Conservation (phyloP, 2,329 filamentous ascomycete species). For the Lachnellula occidentalis region DNA sequence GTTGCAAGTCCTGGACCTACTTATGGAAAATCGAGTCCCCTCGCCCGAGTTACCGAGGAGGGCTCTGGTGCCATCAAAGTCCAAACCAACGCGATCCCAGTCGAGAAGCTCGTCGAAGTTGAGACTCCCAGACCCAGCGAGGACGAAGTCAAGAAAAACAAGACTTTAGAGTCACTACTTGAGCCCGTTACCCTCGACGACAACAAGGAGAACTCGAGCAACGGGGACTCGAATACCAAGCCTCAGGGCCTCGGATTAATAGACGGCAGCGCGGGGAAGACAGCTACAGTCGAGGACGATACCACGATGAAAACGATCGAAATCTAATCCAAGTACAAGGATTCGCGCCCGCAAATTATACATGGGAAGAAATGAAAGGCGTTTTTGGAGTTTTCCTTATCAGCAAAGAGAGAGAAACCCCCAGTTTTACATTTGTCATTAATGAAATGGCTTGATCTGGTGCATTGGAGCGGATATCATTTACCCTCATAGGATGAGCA, state of each 20-base stretch:
- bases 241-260: constrained; percentile 14
- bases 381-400: constrained; percentile 19
- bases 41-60: constrained; percentile 73
- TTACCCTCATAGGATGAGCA: constrained; percentile 1
- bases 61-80: constrained; percentile 23
- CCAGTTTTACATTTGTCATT: neutral
- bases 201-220: constrained; percentile 28
- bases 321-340: constrained; percentile 22
- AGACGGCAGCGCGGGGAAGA: constrained; percentile 23
- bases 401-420: too few relatives aligned
- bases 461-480: constrained; percentile 19
- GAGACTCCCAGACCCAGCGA: constrained; percentile 30
- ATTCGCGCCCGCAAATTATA: neutral
- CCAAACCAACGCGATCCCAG: constrained; percentile 20
- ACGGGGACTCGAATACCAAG: constrained; percentile 6
- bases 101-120: constrained; percentile 31
- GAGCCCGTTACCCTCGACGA: constrained; percentile 22
- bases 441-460: constrained; percentile 17
- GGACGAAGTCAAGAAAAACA: constrained; percentile 22
- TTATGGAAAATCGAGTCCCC: constrained; percentile 63
- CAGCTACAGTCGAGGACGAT: constrained; percentile 30
- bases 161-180: constrained; percentile 25
- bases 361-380: constrained; percentile 17
- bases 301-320: constrained; percentile 33
- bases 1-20: constrained; percentile 60